Conservation (phyloP, 768 basidiomycete genomes). For the Pulveroboletus sp. region DNA sequence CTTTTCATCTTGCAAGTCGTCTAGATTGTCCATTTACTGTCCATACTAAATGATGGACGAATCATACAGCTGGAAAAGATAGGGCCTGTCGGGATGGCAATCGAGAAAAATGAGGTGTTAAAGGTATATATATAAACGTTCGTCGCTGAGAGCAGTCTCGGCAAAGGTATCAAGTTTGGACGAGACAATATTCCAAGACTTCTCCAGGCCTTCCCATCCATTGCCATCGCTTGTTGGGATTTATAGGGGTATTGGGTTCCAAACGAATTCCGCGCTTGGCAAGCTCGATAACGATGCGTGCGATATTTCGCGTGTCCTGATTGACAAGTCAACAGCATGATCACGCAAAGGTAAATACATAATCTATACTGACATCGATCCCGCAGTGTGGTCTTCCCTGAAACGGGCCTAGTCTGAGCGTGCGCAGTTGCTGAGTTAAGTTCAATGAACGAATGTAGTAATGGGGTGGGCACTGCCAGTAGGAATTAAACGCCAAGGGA, state of each 20-base stretch:
- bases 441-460: constrained; percentile 44
- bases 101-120: neutral
- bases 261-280: constrained; percentile 64
- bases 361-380: constrained; percentile 71
- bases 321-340: constrained; percentile 1
- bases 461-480: constrained; percentile 14
- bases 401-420: constrained; percentile 72
- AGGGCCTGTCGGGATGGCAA: neutral
- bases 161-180: constrained; percentile 10
- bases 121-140: constrained; percentile 1
- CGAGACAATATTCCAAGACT: constrained; percentile 49
- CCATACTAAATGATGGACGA: neutral
- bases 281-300: constrained; percentile 79
- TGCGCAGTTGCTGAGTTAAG: constrained; percentile 70
- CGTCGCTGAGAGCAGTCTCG: no score
- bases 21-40: neutral
- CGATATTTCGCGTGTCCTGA: constrained; percentile 88
- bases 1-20: no score
- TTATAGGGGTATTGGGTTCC: constrained; percentile 70
- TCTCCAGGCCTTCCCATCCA: constrained; percentile 85
- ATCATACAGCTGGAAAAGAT: constrained; percentile 3
- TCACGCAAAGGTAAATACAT: neutral
- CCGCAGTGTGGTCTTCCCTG: constrained; percentile 86
- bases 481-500: neutral
- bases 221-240: constrained; percentile 64